Percentiles rank a stretch among this genome's conserved stretches.
phyloP scores from a whole-genome alignment of 306 rosid genomes.

The Pyrus bretschneideri region DNA sequence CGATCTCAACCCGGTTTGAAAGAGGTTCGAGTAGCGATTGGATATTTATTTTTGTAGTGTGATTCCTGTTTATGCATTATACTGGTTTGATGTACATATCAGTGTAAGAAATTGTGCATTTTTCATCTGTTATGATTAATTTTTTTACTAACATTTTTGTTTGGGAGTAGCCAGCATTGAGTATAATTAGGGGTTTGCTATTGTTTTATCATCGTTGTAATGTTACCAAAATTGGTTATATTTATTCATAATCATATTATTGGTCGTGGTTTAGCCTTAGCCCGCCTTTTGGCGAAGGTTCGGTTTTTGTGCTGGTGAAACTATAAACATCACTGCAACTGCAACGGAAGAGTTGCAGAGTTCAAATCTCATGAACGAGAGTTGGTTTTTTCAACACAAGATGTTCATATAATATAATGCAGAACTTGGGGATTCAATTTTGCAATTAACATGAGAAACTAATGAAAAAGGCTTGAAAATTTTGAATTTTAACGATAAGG shows the following conservation, averaged over 20 bases:
- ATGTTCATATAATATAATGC: too few species aligned
- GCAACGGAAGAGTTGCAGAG: background rate
- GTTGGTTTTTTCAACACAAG: too few species aligned
- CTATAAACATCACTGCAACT: background rate
- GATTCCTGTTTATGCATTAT: constrained; percentile 31
- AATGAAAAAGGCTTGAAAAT: too few species aligned
- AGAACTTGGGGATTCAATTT: too few species aligned
- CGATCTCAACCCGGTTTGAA: constrained; percentile 65
- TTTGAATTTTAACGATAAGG: too few species aligned
- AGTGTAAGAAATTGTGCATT: constrained; percentile 40
- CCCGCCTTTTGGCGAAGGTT: background rate
- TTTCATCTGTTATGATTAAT: constrained; percentile 18
- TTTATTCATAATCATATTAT: constrained; percentile 13
- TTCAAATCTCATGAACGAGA: too few species aligned
- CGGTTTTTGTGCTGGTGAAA: background rate
- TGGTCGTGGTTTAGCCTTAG: background rate
- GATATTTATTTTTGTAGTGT: constrained; percentile 33
- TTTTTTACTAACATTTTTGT: constrained; percentile 18
- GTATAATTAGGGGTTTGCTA: constrained; percentile 42
- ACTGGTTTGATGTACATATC: constrained; percentile 66
- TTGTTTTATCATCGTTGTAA: constrained; percentile 34
- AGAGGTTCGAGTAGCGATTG: constrained; percentile 14
- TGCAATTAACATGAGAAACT: too few species aligned
- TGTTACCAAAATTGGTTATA: constrained; percentile 1
- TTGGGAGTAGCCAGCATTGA: constrained; percentile 25